phyloP scores from a whole-genome alignment of 2,329 filamentous ascomycete genomes.

The Trichoderma brevicompactum region DNA sequence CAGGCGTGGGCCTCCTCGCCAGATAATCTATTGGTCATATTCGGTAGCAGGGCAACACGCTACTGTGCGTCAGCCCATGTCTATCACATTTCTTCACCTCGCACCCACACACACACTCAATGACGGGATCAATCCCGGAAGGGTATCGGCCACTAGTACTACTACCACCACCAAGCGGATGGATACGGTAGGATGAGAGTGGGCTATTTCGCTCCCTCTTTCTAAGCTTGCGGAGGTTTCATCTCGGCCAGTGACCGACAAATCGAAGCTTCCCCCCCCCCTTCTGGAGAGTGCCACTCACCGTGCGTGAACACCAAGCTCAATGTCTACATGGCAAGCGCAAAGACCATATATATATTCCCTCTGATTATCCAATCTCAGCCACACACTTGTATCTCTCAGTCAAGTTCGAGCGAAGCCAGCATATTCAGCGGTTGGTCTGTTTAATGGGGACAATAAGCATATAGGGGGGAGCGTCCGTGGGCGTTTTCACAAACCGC shows the following conservation, averaged over 20 bases:
- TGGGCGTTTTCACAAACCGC: neutral
- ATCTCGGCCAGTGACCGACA: neutral
- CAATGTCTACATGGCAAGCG: neutral
- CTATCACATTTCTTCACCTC: conserved; percentile 27
- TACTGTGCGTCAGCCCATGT: conserved; percentile 29
- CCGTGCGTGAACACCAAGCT: neutral
- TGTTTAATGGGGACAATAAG: neutral
- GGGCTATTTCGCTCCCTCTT: conserved; percentile 1
- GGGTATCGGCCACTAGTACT: neutral
- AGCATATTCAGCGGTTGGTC: neutral
- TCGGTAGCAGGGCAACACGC: conserved; percentile 20
- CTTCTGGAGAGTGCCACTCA: neutral
- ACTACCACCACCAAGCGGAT: conserved; percentile 3
- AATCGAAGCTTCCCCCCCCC: neutral
- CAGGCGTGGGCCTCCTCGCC: neutral
- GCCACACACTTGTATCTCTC: neutral
- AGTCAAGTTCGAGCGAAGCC: neutral
- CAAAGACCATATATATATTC: too few species aligned
- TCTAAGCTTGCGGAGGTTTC: neutral
- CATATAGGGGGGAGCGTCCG: neutral
- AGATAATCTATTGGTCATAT: conserved; percentile 21
- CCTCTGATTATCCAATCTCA: neutral
- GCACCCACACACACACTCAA: conserved; percentile 15
- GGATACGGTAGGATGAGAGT: neutral
- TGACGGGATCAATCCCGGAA: conserved; percentile 13